Conservation (phyloP, 1,284 basidiomycete species). For the Trametes sp. region DNA sequence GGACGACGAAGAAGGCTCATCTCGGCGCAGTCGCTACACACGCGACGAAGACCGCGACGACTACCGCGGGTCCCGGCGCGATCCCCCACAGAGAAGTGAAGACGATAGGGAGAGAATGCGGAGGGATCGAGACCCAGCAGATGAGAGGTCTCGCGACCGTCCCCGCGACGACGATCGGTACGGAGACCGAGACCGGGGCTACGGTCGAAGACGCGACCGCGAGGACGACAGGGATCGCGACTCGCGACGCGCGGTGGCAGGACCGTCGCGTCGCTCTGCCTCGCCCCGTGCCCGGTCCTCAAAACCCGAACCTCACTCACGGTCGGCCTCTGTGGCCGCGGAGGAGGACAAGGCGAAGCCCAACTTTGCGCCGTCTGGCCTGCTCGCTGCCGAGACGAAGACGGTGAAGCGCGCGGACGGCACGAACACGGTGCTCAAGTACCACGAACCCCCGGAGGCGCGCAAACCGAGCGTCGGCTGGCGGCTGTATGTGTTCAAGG, state of each 20-base stretch:
- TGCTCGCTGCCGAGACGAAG: conserved; percentile 95
- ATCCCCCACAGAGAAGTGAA: conserved; percentile 16
- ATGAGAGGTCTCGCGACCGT: conserved; percentile 21
- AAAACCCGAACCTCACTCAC: conserved; percentile 46
- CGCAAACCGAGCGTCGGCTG: conserved; percentile 89
- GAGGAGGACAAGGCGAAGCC: conserved; percentile 75
- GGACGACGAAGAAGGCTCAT: conserved; percentile 8
- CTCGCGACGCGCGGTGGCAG: conserved; percentile 32
- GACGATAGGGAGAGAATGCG: conserved; percentile 14
- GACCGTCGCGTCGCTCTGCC: conserved; percentile 61
- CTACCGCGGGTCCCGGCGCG: conserved; percentile 15
- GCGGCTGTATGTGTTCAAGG: conserved; percentile 98
- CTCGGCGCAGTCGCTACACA: conserved; percentile 22
- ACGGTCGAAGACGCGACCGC: conserved; percentile 25
- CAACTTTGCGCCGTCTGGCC: conserved; percentile 88
- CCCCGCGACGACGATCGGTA: conserved; percentile 44
- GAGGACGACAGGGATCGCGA: conserved; percentile 28
- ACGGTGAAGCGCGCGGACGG: conserved; percentile 78
- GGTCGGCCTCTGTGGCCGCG: conserved; percentile 43
- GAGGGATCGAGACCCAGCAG: neutral
- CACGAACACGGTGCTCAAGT: conserved; percentile 91
- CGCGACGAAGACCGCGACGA: conserved; percentile 21
- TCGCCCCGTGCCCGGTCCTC: conserved; percentile 56
- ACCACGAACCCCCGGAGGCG: conserved; percentile 98
- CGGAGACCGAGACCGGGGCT: conserved; percentile 46